These are phyloP conservation scores for Yamadazyma dendronema DNA, from an alignment of 1,139 yeast genomes.

Conservation along the genomic window DNA sequence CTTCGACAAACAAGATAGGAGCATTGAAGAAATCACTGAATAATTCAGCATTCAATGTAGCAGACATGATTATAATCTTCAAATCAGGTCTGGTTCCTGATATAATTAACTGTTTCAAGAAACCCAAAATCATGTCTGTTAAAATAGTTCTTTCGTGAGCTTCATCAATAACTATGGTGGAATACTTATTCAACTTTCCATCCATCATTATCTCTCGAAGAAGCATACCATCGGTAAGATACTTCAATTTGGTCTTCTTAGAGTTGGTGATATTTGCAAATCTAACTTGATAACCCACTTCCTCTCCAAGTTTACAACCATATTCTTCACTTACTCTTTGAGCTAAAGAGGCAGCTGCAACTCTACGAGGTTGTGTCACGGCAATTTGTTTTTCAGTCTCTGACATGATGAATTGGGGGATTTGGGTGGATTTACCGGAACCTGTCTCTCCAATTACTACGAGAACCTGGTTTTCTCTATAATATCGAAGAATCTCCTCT, in stretches of 20 bases:
- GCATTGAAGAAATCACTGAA: constrained; percentile 81
- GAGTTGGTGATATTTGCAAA: constrained; percentile 50
- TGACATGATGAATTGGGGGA: constrained; percentile 82
- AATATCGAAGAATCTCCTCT: constrained; percentile 56
- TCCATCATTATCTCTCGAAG: constrained; percentile 87
- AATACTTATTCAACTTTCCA: constrained; percentile 58
- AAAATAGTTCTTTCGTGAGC: constrained; percentile 96
- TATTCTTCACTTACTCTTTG: constrained; percentile 88
- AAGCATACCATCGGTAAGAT: constrained; percentile 96
- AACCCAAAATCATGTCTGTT: constrained; percentile 88
- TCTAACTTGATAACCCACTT: constrained; percentile 94
- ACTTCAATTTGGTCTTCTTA: constrained; percentile 64
- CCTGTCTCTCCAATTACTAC: constrained; percentile 96
- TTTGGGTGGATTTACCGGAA: constrained; percentile 96
- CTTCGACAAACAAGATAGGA: constrained; percentile 82
- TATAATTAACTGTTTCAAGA: constrained; percentile 63
- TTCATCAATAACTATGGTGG: constrained; percentile 86
- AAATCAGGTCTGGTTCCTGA: constrained; percentile 52
- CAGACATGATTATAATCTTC: constrained; percentile 80
- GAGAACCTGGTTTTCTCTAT: constrained; percentile 61
- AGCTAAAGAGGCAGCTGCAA: constrained; percentile 94
- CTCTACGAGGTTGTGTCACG: constrained; percentile 96
- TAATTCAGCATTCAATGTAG: constrained; percentile 90
- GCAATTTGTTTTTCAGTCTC: constrained; percentile 61
- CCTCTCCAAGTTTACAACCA: constrained; percentile 72